Evolutionary conservation across 1,284 basidiomycete genomes (phyloP), one percentile per base, ranked within the genome.

Genomic region (Bondarzewia mesenterica): DNA sequence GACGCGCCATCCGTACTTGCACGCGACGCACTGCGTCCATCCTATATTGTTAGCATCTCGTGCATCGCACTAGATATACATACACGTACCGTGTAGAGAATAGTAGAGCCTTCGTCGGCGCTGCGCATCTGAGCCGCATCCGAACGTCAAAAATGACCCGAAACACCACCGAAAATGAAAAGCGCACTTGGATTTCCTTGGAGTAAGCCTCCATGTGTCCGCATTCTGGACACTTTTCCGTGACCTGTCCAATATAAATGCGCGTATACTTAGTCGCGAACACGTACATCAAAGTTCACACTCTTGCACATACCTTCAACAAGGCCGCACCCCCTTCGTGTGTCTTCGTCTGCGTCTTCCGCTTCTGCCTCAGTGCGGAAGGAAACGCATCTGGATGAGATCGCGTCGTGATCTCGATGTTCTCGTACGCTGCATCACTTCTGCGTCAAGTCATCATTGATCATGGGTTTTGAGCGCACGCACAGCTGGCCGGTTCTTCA

Each of bases 371-470:
- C 51, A 99, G 68, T 0, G 84, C 78, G 21, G 91, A 94, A 0
- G 95, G 95, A 66, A 99, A 98, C 7, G 95, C 95, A 52, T 93
- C 88, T 0, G 92, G 87, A 54, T 93, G 89, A 2, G 93, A 96
- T 36, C 81, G 83, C 0, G 95, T 99, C 43, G 85, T 83, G 50
- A 96, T 93, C 54, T 89, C 81, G 27, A 89, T 85, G 62, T 93
- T 89, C 61, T 98, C 93, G 64, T 96, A 98, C 5, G 93, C 95
- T 98, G 51, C 14, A 26, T 20, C 12, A 38, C n/a, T 21, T 46
- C n/a, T n/a, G n/a, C n/a, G n/a, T n/a, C n/a, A n/a, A n/a, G n/a
- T n/a, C n/a, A n/a, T 16, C 10, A 26, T 12, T 7, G 42, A 23
- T 48, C 32, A 1, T 52, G 42, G 18, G 3, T 22, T 2, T 10